phyloP scores from a whole-genome alignment of 2,329 filamentous ascomycete species.

The Fusarium avenaceum region DNA sequence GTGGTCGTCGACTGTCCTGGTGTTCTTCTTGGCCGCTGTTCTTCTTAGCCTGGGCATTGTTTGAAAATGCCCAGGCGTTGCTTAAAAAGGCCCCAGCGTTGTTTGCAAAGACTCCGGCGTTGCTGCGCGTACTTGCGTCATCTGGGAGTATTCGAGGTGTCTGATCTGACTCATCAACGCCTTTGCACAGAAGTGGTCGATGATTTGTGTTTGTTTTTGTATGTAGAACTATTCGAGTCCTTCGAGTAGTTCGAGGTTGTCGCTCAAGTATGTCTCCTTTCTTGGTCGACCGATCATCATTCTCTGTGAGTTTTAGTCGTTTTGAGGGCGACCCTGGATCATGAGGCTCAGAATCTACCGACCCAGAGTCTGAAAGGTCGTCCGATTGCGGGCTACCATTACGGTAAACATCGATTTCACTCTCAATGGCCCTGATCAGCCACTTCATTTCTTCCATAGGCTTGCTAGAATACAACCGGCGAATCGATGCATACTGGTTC shows the following conservation, averaged over 20 bases:
- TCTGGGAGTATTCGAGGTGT: neutral
- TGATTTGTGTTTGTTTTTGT: neutral
- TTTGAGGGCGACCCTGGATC: constrained; percentile 3
- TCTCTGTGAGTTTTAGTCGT: constrained; percentile 4
- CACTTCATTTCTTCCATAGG: no score
- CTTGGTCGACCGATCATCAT: neutral
- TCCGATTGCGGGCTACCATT: neutral
- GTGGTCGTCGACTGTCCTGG: no score
- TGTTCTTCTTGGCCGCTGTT: neutral
- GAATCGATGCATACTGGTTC: no score
- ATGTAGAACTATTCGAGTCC: neutral
- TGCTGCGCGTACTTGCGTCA: no score
- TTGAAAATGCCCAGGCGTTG: no score
- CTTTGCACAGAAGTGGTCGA: neutral
- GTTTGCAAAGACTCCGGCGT: no score
- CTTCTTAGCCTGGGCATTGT: no score
- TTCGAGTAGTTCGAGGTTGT: neutral
- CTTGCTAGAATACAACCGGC: no score
- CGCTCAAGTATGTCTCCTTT: neutral
- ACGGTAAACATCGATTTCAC: neutral
- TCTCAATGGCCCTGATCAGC: no score
- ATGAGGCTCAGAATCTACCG: neutral
- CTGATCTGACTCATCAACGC: neutral
- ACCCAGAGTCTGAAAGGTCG: no score
- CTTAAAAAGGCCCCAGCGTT: no score